Percentiles rank a stretch among this genome's conserved stretches.
These are phyloP conservation scores for Paecilomyces variotii DNA, from an alignment of 2,329 filamentous ascomycete species.

Conservation along the genomic window DNA sequence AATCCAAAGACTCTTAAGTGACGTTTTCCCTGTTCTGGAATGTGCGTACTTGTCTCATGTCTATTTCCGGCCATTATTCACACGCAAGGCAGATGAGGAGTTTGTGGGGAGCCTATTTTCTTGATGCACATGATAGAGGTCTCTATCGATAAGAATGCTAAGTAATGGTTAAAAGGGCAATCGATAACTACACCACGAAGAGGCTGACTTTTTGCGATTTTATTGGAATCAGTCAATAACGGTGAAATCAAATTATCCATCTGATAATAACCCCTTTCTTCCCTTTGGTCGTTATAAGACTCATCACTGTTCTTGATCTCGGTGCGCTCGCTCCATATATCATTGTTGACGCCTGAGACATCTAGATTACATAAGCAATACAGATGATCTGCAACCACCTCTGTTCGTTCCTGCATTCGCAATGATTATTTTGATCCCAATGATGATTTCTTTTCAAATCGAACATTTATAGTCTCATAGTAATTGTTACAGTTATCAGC, in stretches of 20 bases:
- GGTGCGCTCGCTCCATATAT: not conserved
- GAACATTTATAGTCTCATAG: not conserved
- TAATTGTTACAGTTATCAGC: not conserved
- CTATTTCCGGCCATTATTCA: not conserved
- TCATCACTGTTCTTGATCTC: too few species aligned
- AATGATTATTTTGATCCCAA: not conserved
- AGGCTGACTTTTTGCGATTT: too few species aligned
- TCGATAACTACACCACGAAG: too few species aligned
- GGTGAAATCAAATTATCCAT: too few species aligned
- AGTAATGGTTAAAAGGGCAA: too few species aligned
- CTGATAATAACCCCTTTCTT: too few species aligned
- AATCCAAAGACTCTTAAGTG: not conserved
- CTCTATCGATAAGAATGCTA: too few species aligned
- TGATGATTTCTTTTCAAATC: not conserved
- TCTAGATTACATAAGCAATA: not conserved
- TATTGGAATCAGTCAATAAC: too few species aligned
- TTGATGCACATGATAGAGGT: too few species aligned
- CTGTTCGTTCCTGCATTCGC: not conserved
- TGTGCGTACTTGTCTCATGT: not conserved
- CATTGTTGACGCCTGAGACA: too few species aligned
- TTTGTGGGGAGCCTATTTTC: too few species aligned
- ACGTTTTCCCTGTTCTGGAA: not conserved
- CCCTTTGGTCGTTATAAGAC: too few species aligned
- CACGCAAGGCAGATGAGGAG: not conserved
- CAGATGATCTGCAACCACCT: not conserved